Percentiles rank a stretch among this genome's conserved stretches.
Conservation (phyloP, 352 stramenopile species). For the Globisporangium yorkense region DNA sequence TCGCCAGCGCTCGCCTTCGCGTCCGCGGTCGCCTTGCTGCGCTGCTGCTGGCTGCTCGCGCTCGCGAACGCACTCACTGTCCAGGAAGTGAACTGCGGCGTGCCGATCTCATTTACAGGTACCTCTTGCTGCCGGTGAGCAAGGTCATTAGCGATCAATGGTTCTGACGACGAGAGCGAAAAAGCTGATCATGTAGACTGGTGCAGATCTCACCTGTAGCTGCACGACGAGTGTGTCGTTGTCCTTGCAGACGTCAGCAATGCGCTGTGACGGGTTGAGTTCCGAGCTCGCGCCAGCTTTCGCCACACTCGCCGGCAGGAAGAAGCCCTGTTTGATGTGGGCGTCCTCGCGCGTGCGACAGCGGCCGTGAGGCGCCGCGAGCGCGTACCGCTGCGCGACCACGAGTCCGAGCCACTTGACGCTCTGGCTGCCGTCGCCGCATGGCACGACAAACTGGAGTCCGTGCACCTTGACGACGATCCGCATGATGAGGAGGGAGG, state of each 20-base stretch:
- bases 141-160: conserved; percentile 1
- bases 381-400: conserved; percentile 69
- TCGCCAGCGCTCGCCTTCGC: neutral
- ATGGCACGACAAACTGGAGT: conserved; percentile 64
- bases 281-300: conserved; percentile 27
- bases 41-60: conserved; percentile 7
- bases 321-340: conserved; percentile 76
- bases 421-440: conserved; percentile 67
- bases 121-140: conserved; percentile 53
- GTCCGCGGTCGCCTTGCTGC: neutral
- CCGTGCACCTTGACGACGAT: conserved; percentile 65
- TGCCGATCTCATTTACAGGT: conserved; percentile 75
- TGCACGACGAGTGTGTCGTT: conserved; percentile 60
- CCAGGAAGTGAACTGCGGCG: conserved; percentile 62
- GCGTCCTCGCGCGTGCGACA: conserved; percentile 70
- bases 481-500: conserved; percentile 30
- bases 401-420: conserved; percentile 83
- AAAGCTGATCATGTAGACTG: neutral
- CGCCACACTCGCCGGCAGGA: conserved; percentile 51
- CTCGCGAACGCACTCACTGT: conserved; percentile 49
- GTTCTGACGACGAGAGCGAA: neutral
- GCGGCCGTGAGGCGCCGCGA: conserved; percentile 55
- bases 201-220: conserved; percentile 40
- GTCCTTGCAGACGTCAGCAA: conserved; percentile 65
- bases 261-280: conserved; percentile 31